Evolutionary conservation across 805 yeast species (phyloP).

Genomic region (Candida nemodendra): DNA sequence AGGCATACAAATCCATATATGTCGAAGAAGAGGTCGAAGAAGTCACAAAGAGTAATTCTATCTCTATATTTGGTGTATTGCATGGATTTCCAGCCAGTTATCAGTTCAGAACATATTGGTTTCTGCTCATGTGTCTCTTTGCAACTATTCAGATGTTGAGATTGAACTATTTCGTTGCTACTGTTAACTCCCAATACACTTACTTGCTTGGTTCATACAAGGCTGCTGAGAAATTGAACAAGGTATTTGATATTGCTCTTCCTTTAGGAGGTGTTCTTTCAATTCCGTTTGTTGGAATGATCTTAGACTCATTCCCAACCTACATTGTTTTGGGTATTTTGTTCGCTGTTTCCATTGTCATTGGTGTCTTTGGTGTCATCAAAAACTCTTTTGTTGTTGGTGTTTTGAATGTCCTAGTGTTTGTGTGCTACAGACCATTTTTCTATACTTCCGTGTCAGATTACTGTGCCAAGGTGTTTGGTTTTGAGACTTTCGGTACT

Average conservation of each 20-base stretch:
- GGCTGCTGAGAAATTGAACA: constrained; percentile 42
- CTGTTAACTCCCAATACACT: constrained; percentile 53
- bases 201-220: constrained; percentile 41
- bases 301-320: constrained; percentile 49
- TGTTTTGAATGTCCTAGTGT: constrained; percentile 43
- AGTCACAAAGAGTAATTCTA: constrained; percentile 34
- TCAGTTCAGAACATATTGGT: constrained; percentile 55
- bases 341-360: constrained; percentile 39
- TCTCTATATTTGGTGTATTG: constrained; percentile 52
- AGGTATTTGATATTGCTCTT: constrained; percentile 50
- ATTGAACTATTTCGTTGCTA: constrained; percentile 58
- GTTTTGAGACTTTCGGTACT: constrained; percentile 59
- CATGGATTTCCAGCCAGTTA: constrained; percentile 50
- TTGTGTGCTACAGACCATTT: constrained; percentile 56
- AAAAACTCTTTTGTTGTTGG: constrained; percentile 40
- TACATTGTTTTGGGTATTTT: constrained; percentile 41
- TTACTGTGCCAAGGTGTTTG: constrained; percentile 62
- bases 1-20: constrained; percentile 53
- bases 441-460: constrained; percentile 58
- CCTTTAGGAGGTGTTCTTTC: constrained; percentile 58
- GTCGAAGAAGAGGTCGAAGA: constrained; percentile 47
- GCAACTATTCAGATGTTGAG: constrained; percentile 58
- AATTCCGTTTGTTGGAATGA: constrained; percentile 52
- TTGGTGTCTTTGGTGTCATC: constrained; percentile 50
- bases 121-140: constrained; percentile 46